Evolutionary conservation across 768 basidiomycete genomes (phyloP), one percentile per base, ranked within the genome.

Genomic region (Trametes cubensis): DNA sequence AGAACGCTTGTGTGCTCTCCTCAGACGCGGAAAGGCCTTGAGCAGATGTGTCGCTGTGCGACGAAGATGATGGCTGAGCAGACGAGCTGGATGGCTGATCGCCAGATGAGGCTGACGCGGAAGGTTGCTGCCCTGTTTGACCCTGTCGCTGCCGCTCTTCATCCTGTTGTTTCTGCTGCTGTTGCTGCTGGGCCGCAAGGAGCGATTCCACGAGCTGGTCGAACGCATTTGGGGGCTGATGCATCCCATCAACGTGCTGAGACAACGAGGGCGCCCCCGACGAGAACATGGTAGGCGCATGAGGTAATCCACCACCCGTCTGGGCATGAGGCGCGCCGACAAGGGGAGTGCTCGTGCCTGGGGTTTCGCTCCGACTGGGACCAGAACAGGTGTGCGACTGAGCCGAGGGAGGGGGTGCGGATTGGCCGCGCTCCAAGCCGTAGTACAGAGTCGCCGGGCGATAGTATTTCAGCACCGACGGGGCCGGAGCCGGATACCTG

Each of bases 151-250:
- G 45, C 21, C 30, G 44, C n/a, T 60, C 41, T 8, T 57, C 57
- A 20, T 44, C 40, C 44, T 65, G 59, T 6, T 70, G 60, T 20
- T 64, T 49, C 65, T 20, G 70, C 26, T 50, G 45, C 41, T 50
- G 64, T 10, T 64, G 54, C 25, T 60, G 54, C 34, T 62, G 58
- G 8, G 72, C 75, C 38, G 77, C 68, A 14, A 80, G 72, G 45
- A 81, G 68, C 11, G 77, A 80, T 13, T 73, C 71, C 23, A 82
- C 70, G 21, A 80, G 67, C 42, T 78, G 73, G 56, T 79, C 78
- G 48, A 81, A 75, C 2, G 79, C 69, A 21, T 59, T 59, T 13
- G 39, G 48, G 14, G 58, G 49, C 15, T 42, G 30, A 6, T 34
- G 20, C 15, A 14, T 6, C n/a, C 25, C 41, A 28, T 28, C 45